These are phyloP conservation scores for Chrysosporium queenslandicum DNA, from an alignment of 2,329 filamentous ascomycete species.

Conservation along the genomic window DNA sequence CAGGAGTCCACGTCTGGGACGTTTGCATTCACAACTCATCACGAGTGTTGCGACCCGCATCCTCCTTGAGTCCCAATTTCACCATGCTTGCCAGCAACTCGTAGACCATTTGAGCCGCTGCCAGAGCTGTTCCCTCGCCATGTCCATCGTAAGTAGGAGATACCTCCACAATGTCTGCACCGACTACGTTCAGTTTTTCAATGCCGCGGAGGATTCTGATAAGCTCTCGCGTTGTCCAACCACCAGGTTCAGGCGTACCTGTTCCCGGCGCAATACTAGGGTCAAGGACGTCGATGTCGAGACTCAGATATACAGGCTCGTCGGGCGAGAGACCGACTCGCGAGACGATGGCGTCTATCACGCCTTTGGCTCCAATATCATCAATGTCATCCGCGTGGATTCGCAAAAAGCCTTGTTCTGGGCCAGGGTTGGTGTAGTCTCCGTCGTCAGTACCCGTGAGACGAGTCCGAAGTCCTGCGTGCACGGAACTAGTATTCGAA, in stretches of 20 bases:
- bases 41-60: slow-evolving; percentile 23
- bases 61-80: slow-evolving; percentile 28
- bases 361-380: slow-evolving; percentile 61
- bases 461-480: slow-evolving; percentile 72
- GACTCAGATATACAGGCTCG: slow-evolving; percentile 67
- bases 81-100: slow-evolving; percentile 63
- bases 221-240: slow-evolving; percentile 82
- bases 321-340: slow-evolving; percentile 55
- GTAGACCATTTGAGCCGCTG: slow-evolving; percentile 72
- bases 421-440: slow-evolving; percentile 61
- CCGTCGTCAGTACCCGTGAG: slow-evolving; percentile 55
- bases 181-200: slow-evolving; percentile 71
- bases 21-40: slow-evolving; percentile 21
- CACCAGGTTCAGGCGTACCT: slow-evolving; percentile 80
- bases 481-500: slow-evolving; percentile 62
- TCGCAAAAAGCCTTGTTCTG: slow-evolving; percentile 65
- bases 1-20: too few species aligned
- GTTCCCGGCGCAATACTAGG: slow-evolving; percentile 63
- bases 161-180: slow-evolving; percentile 84
- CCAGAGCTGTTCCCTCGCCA: slow-evolving; percentile 71
- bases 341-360: slow-evolving; percentile 60
- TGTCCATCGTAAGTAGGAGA: slow-evolving; percentile 72
- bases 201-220: slow-evolving; percentile 73
- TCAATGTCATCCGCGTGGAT: slow-evolving; percentile 83
- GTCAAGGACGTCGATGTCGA: slow-evolving; percentile 75